Evolutionary conservation across 108 stramenopile genomes (phyloP).

Genomic region (Parietichytrium sp.): DNA sequence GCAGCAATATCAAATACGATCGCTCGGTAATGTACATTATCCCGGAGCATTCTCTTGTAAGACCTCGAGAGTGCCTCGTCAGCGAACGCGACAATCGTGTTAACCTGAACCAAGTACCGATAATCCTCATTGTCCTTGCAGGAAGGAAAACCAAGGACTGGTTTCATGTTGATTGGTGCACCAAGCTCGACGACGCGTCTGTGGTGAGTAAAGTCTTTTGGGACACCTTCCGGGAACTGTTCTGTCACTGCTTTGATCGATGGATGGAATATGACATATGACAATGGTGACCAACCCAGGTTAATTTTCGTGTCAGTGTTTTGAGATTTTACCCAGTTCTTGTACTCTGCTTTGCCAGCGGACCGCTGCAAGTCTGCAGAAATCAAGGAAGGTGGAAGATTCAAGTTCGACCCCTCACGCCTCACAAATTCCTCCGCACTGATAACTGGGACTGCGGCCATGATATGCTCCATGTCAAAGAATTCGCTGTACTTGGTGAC

Average conservation of each 20-base stretch:
- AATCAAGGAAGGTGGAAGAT: neutral
- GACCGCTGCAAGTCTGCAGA: neutral
- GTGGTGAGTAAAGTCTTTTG: conserved; percentile 2
- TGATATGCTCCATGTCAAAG: conserved; percentile 30
- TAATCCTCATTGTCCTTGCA: neutral
- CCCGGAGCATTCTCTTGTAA: conserved; percentile 33
- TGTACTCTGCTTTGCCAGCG: neutral
- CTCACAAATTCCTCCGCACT: conserved; percentile 1
- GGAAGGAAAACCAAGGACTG: neutral
- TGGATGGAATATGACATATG: neutral
- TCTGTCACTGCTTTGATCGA: neutral
- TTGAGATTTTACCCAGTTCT: neutral
- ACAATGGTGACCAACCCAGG: neutral
- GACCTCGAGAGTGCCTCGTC: conserved; percentile 9
- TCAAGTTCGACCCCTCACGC: neutral
- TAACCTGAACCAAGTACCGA: conserved; percentile 14
- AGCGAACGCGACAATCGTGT: conserved; percentile 26
- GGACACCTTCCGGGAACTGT: neutral
- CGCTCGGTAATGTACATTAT: conserved; percentile 6
- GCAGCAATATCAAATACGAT: conserved; percentile 35
- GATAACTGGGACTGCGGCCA: conserved; percentile 2
- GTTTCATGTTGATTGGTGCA: neutral
- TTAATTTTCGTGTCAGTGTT: neutral
- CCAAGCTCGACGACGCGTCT: conserved; percentile 1
- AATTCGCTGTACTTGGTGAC: conserved; percentile 29